Conservation (phyloP, 2,329 filamentous ascomycete genomes). For the Westerdykella sp. region DNA sequence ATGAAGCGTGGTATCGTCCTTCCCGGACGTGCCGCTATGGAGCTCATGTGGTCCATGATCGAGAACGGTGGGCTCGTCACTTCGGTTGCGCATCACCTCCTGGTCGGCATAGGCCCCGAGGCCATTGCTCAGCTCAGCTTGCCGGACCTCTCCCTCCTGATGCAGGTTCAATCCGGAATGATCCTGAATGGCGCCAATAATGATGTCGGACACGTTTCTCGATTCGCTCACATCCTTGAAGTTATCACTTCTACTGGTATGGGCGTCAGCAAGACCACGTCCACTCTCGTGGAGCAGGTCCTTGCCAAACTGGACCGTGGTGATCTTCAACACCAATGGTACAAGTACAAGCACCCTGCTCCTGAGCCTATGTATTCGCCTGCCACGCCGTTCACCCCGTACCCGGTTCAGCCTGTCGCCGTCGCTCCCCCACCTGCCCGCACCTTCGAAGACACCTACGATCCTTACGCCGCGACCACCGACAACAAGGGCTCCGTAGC, state of each 20-base stretch:
- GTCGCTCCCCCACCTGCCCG: constrained; percentile 44
- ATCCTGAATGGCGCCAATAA: constrained; percentile 42
- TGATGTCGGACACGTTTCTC: constrained; percentile 53
- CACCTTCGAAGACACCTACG: constrained; percentile 73
- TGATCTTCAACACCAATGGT: constrained; percentile 51
- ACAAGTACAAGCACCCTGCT: constrained; percentile 49
- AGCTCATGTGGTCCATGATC: constrained; percentile 57
- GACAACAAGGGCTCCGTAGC: constrained; percentile 90
- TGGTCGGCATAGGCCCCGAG: constrained; percentile 55
- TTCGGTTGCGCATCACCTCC: constrained; percentile 54
- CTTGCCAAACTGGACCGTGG: constrained; percentile 48
- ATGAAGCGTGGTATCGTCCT: constrained; percentile 48
- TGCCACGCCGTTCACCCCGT: constrained; percentile 44
- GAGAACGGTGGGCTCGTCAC: constrained; percentile 59
- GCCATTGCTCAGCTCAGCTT: constrained; percentile 52
- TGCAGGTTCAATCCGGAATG: constrained; percentile 54
- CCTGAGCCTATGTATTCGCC: constrained; percentile 42
- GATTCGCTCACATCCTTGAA: constrained; percentile 58
- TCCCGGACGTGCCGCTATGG: constrained; percentile 51
- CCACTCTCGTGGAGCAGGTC: constrained; percentile 53
- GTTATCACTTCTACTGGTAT: constrained; percentile 49
- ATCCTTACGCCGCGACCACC: constrained; percentile 83
- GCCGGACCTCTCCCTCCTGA: constrained; percentile 52
- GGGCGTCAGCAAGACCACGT: constrained; percentile 51
- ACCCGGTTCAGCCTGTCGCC: constrained; percentile 38